phyloP scores from a whole-genome alignment of 306 rosid genomes.

The Lathyrus tuberosus region DNA sequence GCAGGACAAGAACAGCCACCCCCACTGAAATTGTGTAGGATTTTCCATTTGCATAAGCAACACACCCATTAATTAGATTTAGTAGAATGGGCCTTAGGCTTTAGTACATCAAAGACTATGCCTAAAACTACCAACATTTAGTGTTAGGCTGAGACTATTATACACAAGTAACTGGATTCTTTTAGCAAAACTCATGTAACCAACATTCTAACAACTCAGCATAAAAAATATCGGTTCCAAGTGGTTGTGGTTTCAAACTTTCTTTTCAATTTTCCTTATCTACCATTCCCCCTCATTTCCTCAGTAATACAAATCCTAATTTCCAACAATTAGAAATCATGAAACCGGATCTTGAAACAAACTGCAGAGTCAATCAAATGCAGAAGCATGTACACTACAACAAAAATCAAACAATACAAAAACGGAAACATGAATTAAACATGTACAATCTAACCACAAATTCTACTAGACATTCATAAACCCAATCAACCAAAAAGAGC shows the following conservation, averaged over 20 bases:
- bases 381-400: neutral
- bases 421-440: conserved; percentile 16
- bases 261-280: no score
- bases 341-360: neutral
- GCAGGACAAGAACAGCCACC: neutral
- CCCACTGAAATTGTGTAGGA: neutral
- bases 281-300: neutral
- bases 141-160: neutral
- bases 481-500: conserved; percentile 7
- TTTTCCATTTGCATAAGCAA: conserved; percentile 18
- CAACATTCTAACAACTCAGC: neutral
- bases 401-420: conserved; percentile 5
- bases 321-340: neutral
- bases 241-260: neutral
- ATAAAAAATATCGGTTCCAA: neutral
- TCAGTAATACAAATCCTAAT: neutral
- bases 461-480: conserved; percentile 25
- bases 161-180: neutral
- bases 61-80: neutral
- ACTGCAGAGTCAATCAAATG: conserved; percentile 6
- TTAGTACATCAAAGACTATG: neutral
- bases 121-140: neutral
- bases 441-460: neutral
- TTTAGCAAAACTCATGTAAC: conserved; percentile 1
- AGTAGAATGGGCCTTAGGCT: neutral